Base-by-base conservation (phyloP, 306 rosid species). In the Luffa aegyptiaca region DNA sequence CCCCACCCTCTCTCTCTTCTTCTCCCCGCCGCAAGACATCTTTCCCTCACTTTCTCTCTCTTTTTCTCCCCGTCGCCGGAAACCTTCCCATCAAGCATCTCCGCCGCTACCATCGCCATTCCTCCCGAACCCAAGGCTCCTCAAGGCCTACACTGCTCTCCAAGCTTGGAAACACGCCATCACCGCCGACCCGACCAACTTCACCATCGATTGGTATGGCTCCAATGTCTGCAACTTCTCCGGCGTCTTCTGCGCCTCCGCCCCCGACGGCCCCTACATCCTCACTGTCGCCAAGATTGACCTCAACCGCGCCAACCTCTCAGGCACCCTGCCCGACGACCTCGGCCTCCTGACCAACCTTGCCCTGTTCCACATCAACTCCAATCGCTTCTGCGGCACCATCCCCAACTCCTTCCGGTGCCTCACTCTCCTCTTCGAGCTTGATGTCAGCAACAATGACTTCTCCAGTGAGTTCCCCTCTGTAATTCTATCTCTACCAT, bases 261-360 rank as follows among this genome's bases (percentile, higher is more conserved):
- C 98, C 2, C 96, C 81, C 1, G 89, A 86, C 31, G 88, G 90
- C 5, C 88, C 90, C 44, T 78, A 86, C 82, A 20, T 79, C 74
- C 21, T 58, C 20, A 93, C 98, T 0, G 98, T 93, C 1, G 97
- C 98, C 1, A 97, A 97, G 31, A 82, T 93, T 6, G 98, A 93
- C 87, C 86, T 93, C 26, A 93, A 93, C 90, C 93, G 89, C 31
- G 97, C 81, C 72, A 48, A 79, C 77, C 79, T 93, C 31, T 63
- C 89, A 1, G 98, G 98, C 17, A 75, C 89, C 1, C 59, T 93
- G 8, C 92, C 98, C 0, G 81, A n/a, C n/a, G n/a, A n/a, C n/a
- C n/a, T n/a, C n/a, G n/a, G n/a, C n/a, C n/a, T n/a, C n/a, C n/a
- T n/a, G n/a, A n/a, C n/a, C n/a, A n/a, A n/a, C n/a, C n/a, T n/a